Conservation (phyloP, 306 rosid genomes). For the Delonix regia region DNA sequence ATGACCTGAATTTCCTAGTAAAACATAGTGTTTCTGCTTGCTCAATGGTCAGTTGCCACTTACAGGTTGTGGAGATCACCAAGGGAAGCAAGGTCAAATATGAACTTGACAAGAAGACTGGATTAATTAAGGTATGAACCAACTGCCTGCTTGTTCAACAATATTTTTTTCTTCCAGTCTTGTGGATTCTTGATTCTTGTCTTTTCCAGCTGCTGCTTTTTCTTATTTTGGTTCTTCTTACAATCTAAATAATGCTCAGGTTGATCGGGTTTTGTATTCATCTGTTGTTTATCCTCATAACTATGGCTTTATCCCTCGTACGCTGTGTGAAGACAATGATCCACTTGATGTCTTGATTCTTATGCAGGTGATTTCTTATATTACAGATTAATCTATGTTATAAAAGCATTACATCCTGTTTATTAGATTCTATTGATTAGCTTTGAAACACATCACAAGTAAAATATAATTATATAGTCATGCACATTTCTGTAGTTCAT, state of each 20-base stretch:
- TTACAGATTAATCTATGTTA: conserved; percentile 20
- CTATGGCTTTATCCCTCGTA: conserved; percentile 97
- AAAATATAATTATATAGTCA: background rate
- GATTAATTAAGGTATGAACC: conserved; percentile 75
- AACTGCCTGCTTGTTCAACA: background rate
- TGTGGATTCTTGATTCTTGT: background rate
- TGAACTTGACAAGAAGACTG: conserved; percentile 98
- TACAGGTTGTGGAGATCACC: conserved; percentile 95
- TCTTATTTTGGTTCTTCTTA: conserved; percentile 26
- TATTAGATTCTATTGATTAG: background rate
- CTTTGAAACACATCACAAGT: background rate
- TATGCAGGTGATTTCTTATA: conserved; percentile 70
- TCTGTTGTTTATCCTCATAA: conserved; percentile 96
- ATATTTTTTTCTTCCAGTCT: background rate
- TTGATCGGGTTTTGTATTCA: conserved; percentile 88
- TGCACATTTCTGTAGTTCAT: background rate
- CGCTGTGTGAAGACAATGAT: conserved; percentile 98
- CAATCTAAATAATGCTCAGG: conserved; percentile 57
- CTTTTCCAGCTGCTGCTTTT: conserved; percentile 9
- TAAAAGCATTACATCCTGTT: background rate
- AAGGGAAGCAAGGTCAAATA: conserved; percentile 98
- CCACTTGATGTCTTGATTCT: conserved; percentile 91
- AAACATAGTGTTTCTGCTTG: conserved; percentile 9
- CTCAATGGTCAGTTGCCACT: conserved; percentile 35
- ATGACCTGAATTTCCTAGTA: conserved; percentile 23